These are phyloP conservation scores for Hypoxylon sp. DNA, from an alignment of 2,329 filamentous ascomycete species.

Conservation along the genomic window DNA sequence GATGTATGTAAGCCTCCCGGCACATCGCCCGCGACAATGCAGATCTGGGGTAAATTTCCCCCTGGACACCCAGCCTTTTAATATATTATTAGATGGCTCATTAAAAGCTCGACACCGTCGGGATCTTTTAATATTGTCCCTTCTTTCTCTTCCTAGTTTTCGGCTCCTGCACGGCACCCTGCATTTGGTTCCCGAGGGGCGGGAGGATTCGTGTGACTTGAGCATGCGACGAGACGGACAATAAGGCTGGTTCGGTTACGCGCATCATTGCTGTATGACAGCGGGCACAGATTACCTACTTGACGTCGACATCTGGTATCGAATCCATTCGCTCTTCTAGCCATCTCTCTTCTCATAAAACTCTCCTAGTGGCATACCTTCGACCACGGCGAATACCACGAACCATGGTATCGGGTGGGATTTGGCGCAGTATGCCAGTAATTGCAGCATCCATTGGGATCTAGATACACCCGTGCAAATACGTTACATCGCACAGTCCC, in stretches of 20 bases:
- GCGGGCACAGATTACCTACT: background rate
- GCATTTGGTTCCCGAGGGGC: slow-evolving; percentile 29
- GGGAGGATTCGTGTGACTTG: slow-evolving; percentile 30
- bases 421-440: background rate
- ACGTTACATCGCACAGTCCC: background rate
- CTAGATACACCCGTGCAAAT: background rate
- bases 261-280: slow-evolving; percentile 24
- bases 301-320: background rate
- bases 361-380: background rate
- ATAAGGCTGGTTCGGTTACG: slow-evolving; percentile 37
- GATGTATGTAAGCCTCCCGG: slow-evolving; percentile 10
- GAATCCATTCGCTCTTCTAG: background rate
- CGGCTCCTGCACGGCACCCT: slow-evolving; percentile 22
- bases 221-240: slow-evolving; percentile 30
- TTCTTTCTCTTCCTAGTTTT: background rate
- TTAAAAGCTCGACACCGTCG: slow-evolving; percentile 12
- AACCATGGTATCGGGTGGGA: background rate
- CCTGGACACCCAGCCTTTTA: slow-evolving; percentile 9
- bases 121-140: slow-evolving; percentile 10
- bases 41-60: slow-evolving; percentile 42
- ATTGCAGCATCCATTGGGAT: background rate
- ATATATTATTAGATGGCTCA: slow-evolving; percentile 10
- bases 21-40: slow-evolving; percentile 26
- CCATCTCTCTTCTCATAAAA: background rate
- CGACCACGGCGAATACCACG: background rate